These are phyloP conservation scores for Amanita brunnescens DNA, from an alignment of 768 basidiomycete species.

Conservation along the genomic window DNA sequence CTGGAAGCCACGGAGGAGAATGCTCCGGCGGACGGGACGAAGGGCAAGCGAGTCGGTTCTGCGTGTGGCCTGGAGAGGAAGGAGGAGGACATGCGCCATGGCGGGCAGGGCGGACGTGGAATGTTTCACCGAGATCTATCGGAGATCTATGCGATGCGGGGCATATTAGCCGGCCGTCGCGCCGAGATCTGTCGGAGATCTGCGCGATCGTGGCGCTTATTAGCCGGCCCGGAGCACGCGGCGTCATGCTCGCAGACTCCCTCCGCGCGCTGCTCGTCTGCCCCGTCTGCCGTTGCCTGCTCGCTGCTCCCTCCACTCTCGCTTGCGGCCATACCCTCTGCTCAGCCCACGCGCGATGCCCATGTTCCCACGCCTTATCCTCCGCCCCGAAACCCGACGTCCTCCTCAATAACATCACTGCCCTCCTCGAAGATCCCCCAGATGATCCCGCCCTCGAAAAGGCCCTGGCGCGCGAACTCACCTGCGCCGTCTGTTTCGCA, in stretches of 20 bases:
- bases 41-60: slow-evolving; percentile 9
- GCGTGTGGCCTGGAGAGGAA: slow-evolving; percentile 7
- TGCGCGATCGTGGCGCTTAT: slow-evolving; percentile 3
- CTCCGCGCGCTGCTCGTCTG: slow-evolving; percentile 37
- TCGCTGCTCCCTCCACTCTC: slow-evolving; percentile 61
- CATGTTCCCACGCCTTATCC: slow-evolving; percentile 10
- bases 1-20: slow-evolving; percentile 45
- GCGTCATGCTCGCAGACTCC: slow-evolving; percentile 13
- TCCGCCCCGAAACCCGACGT: slow-evolving; percentile 34
- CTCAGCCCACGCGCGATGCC: slow-evolving; percentile 9
- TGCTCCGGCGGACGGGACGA: neutral
- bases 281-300: slow-evolving; percentile 44
- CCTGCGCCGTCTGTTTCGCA: slow-evolving; percentile 87
- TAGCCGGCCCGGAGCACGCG: slow-evolving; percentile 3
- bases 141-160: too few relatives aligned
- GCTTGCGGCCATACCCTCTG: slow-evolving; percentile 84
- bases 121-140: neutral
- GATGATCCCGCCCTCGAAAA: slow-evolving; percentile 46
- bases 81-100: slow-evolving; percentile 6
- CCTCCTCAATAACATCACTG: slow-evolving; percentile 46
- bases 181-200: too few relatives aligned
- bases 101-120: neutral
- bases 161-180: too few relatives aligned
- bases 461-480: slow-evolving; percentile 59
- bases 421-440: slow-evolving; percentile 22